Evolutionary conservation across 73 alveolate genomes (phyloP).

Genomic region (Durusdinium trenchii): DNA sequence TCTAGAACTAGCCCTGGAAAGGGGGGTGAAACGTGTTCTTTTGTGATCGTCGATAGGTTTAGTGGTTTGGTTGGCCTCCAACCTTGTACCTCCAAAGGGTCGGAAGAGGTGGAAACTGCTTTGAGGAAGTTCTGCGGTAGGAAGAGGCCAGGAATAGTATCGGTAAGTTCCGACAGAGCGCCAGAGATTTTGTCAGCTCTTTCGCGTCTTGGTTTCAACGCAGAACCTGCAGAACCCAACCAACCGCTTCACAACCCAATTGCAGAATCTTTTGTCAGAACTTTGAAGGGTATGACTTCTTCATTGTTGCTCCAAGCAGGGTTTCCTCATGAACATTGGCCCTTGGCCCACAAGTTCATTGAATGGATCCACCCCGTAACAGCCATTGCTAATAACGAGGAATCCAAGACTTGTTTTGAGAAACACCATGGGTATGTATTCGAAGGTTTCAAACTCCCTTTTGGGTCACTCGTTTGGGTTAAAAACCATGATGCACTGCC

Average conservation of each 20-base stretch:
- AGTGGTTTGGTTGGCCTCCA: background rate
- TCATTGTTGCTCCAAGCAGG: background rate
- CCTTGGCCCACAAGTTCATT: background rate
- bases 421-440: background rate
- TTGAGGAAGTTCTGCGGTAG: conserved; percentile 53
- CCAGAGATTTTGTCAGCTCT: background rate
- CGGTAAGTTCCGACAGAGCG: conserved; percentile 18
- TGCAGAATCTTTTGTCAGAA: conserved; percentile 13
- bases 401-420: too few relatives aligned
- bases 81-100: background rate
- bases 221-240: conserved; percentile 6
- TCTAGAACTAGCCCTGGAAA: background rate
- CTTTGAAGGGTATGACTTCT: background rate
- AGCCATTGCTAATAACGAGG: too few relatives aligned
- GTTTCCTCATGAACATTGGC: background rate
- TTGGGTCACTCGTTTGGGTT: background rate
- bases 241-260: conserved; percentile 17
- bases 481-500: background rate
- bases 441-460: background rate
- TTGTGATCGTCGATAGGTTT: background rate
- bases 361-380: background rate
- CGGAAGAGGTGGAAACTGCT: background rate
- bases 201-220: background rate
- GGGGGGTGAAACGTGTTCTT: background rate
- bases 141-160: background rate